Conservation (phyloP, 2,329 filamentous ascomycete species). For the Grosmannia clavigera region DNA sequence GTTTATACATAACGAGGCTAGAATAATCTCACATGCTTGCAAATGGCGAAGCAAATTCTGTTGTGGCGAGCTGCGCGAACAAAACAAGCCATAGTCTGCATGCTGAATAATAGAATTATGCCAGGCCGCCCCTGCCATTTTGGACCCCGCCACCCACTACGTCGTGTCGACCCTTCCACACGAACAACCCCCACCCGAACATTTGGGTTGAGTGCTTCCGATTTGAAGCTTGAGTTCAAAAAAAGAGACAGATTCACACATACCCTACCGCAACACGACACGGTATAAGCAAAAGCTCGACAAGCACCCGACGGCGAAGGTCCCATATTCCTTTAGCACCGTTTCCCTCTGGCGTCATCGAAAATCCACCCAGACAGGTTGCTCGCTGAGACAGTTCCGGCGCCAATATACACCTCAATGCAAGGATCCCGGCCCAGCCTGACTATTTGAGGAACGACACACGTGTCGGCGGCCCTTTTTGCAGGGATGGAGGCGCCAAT, state of each 20-base stretch:
- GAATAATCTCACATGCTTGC: not conserved
- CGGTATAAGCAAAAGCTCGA: not conserved
- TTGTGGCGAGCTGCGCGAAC: not conserved
- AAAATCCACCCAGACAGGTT: not conserved
- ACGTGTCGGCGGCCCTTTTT: not conserved
- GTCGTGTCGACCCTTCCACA: not conserved
- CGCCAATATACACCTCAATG: not conserved
- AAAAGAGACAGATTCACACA: not conserved
- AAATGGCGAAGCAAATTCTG: not conserved
- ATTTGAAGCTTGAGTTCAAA: not conserved
- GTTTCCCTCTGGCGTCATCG: not conserved
- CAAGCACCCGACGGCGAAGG: not conserved
- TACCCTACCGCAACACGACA: not conserved
- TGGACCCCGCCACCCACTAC: not conserved
- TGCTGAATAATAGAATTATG: not conserved
- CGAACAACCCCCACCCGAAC: not conserved
- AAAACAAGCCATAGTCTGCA: too few relatives aligned
- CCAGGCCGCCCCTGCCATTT: not conserved
- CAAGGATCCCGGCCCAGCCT: not conserved
- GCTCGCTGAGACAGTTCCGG: not conserved
- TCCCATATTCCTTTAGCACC: not conserved
- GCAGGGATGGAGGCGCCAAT: constrained; percentile 19
- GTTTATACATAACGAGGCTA: not conserved
- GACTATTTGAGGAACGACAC: not conserved
- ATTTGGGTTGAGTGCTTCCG: not conserved